A percentile compares a stretch with the other conserved stretches of the same genome.
Conservation (phyloP, 2,329 filamentous ascomycete species). For the Mariannaea elegans region DNA sequence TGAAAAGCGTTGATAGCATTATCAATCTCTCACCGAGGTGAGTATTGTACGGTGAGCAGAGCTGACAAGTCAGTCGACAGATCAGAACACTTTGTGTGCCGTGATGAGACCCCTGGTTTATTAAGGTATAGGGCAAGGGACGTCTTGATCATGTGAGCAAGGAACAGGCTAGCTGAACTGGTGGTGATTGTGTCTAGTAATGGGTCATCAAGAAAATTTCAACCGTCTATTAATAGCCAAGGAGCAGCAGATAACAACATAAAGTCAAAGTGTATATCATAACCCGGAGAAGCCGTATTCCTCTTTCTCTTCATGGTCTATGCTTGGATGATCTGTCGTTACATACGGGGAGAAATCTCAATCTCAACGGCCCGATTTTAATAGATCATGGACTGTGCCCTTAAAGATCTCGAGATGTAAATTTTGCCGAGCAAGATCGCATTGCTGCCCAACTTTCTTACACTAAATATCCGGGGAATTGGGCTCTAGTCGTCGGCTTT, state of each 20-base stretch:
- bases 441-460: not conserved
- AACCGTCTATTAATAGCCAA: no score
- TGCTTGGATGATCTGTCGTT: not conserved
- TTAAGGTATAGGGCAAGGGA: not conserved
- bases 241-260: no score
- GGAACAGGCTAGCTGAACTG: not conserved
- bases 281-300: not conserved
- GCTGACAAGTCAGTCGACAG: not conserved
- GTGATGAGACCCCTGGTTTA: not conserved
- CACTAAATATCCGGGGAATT: not conserved
- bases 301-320: not conserved
- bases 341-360: not conserved
- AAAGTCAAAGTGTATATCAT: no score
- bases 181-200: no score
- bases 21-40: slow-evolving; percentile 1
- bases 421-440: not conserved
- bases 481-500: not conserved
- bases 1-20: not conserved
- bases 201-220: no score
- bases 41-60: not conserved
- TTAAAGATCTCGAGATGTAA: not conserved
- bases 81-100: not conserved
- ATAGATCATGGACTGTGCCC: slow-evolving; percentile 4
- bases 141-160: not conserved
- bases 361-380: not conserved